Percentiles rank a stretch among this genome's conserved stretches.
Conservation (phyloP, 352 stramenopile species). For the Pseudoperonospora humuli region DNA sequence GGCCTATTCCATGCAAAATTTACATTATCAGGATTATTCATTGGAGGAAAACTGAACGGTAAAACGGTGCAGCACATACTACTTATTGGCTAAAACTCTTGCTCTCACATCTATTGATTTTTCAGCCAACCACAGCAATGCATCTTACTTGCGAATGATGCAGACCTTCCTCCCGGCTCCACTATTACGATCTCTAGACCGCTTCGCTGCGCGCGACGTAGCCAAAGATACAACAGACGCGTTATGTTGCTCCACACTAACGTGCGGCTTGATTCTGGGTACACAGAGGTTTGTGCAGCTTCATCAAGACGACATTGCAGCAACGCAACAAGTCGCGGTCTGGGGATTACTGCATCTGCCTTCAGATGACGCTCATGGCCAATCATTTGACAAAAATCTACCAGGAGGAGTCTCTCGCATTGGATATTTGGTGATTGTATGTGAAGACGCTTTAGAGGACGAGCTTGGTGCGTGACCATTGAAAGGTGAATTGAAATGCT, state of each 20-base stretch:
- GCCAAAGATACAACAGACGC: slow-evolving; percentile 1
- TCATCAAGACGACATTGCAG: slow-evolving; percentile 4
- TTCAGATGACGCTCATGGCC: slow-evolving; percentile 3
- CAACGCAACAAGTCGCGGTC: slow-evolving; percentile 13
- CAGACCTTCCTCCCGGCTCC: slow-evolving; percentile 20
- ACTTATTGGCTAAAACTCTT: slow-evolving; percentile 5
- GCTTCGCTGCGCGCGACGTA: slow-evolving; percentile 17
- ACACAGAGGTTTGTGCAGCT: slow-evolving; percentile 1
- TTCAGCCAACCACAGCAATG: slow-evolving; percentile 5
- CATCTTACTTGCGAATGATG: not conserved
- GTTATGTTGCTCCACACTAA: slow-evolving; percentile 4
- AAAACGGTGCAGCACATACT: not conserved
- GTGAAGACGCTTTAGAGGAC: slow-evolving; percentile 3
- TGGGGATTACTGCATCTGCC: slow-evolving; percentile 20
- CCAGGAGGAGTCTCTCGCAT: slow-evolving; percentile 21
- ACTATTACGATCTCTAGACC: slow-evolving; percentile 33
- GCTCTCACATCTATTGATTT: not conserved
- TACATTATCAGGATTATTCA: not conserved
- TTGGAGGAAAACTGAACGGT: slow-evolving; percentile 6
- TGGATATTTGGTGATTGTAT: slow-evolving; percentile 19
- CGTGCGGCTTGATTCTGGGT: slow-evolving; percentile 19
- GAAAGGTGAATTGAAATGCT: not conserved
- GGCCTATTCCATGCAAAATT: not conserved
- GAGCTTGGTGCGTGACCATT: slow-evolving; percentile 7
- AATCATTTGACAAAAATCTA: slow-evolving; percentile 14